A percentile compares a stretch with the other conserved stretches of the same genome.
These are phyloP conservation scores for Epichloe hybrida DNA, from an alignment of 2,329 filamentous ascomycete genomes.

Conservation along the genomic window DNA sequence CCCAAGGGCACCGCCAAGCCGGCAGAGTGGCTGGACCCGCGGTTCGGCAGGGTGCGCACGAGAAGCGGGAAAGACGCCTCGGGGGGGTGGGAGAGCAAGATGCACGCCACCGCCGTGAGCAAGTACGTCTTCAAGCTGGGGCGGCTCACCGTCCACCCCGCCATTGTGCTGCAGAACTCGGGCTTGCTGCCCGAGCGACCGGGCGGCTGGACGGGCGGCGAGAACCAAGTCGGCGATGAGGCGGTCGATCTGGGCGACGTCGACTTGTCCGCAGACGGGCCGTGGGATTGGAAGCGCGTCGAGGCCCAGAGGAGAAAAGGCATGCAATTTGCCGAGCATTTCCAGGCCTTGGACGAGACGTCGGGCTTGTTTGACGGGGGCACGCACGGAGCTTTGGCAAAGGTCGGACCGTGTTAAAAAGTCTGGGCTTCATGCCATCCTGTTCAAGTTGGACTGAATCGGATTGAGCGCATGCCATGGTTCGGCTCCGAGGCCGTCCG, in stretches of 20 bases:
- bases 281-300: conserved; percentile 46
- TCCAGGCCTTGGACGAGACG: conserved; percentile 42
- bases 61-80: conserved; percentile 24
- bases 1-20: conserved; percentile 45
- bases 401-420: conserved; percentile 28
- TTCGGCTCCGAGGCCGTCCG: too few species aligned
- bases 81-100: conserved; percentile 43
- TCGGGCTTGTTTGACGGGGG: conserved; percentile 39
- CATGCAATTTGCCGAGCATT: conserved; percentile 39
- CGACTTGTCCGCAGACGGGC: conserved; percentile 20
- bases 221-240: conserved; percentile 13
- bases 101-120: conserved; percentile 58
- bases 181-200: conserved; percentile 64
- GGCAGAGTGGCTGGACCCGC: conserved; percentile 35
- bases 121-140: conserved; percentile 79
- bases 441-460: too few species aligned
- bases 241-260: conserved; percentile 8
- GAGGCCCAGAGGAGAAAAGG: conserved; percentile 43
- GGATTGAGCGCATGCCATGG: too few species aligned
- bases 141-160: conserved; percentile 71
- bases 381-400: conserved; percentile 35
- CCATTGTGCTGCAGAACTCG: conserved; percentile 56
- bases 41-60: conserved; percentile 27
- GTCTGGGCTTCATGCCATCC: background rate
- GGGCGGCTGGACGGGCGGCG: conserved; percentile 43